These are phyloP conservation scores for Diphasiastrum complanatum DNA, from an alignment of 83 land plant species.

Conservation along the genomic window DNA sequence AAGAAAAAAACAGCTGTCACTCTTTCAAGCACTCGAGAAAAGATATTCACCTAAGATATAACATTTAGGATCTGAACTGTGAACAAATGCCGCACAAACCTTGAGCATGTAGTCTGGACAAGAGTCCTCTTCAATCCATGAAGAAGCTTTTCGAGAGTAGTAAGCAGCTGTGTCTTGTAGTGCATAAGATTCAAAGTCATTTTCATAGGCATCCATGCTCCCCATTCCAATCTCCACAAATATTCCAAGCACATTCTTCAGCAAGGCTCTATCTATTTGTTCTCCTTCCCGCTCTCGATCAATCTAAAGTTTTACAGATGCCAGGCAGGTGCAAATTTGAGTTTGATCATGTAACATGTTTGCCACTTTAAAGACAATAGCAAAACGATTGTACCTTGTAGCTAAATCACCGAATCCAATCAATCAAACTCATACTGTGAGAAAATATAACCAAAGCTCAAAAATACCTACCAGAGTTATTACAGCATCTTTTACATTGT, in stretches of 20 bases:
- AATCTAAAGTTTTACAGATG: too few relatives aligned
- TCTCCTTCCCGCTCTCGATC: constrained; percentile 94
- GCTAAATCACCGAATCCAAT: too few relatives aligned
- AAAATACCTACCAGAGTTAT: constrained; percentile 48
- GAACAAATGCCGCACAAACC: constrained; percentile 24
- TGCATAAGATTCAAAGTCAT: constrained; percentile 69
- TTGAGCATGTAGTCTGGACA: constrained; percentile 90
- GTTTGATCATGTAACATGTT: too few relatives aligned
- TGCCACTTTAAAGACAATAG: too few relatives aligned
- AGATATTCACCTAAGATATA: too few relatives aligned
- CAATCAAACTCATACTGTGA: too few relatives aligned
- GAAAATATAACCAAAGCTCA: background rate
- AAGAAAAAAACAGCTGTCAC: too few relatives aligned
- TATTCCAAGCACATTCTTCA: constrained; percentile 83
- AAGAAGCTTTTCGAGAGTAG: constrained; percentile 74
- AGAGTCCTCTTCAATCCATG: constrained; percentile 71
- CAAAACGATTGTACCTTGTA: too few relatives aligned
- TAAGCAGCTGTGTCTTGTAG: constrained; percentile 74
- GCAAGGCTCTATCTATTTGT: constrained; percentile 75
- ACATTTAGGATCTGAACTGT: background rate
- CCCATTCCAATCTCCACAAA: constrained; percentile 89
- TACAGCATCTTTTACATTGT: constrained; percentile 68
- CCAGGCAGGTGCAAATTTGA: too few relatives aligned
- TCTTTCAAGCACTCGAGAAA: too few relatives aligned
- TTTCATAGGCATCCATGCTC: constrained; percentile 57